Conservation (phyloP, 805 yeast genomes). For the Zygosaccharomyces lentus region DNA sequence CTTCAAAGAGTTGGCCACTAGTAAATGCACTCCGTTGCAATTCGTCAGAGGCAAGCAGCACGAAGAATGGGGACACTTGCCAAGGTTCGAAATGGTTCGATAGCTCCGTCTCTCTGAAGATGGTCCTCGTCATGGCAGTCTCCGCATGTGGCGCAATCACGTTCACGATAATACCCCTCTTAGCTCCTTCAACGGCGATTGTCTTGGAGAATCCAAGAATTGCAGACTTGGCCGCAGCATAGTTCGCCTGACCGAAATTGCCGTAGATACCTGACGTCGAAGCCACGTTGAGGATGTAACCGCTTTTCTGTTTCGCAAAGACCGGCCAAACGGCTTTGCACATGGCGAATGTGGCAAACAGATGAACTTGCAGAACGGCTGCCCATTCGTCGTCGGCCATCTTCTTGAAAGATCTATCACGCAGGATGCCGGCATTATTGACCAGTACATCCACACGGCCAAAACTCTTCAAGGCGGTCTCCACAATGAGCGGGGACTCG, state of each 20-base stretch:
- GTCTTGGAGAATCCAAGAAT: slow-evolving; percentile 81
- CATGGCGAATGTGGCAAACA: slow-evolving; percentile 74
- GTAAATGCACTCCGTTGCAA: slow-evolving; percentile 46
- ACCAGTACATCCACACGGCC: slow-evolving; percentile 83
- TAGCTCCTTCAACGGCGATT: slow-evolving; percentile 86
- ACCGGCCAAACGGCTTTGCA: slow-evolving; percentile 92
- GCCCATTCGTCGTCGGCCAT: slow-evolving; percentile 84
- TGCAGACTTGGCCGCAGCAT: slow-evolving; percentile 89
- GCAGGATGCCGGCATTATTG: slow-evolving; percentile 91
- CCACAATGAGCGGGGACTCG: slow-evolving; percentile 68
- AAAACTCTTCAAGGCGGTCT: slow-evolving; percentile 68
- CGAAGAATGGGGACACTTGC: slow-evolving; percentile 86
- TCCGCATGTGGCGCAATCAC: slow-evolving; percentile 97
- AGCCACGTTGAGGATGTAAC: slow-evolving; percentile 81
- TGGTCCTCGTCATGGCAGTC: slow-evolving; percentile 92
- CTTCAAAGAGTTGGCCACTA: slow-evolving; percentile 82
- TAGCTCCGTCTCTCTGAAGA: slow-evolving; percentile 73
- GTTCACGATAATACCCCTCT: slow-evolving; percentile 67
- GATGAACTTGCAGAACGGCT: slow-evolving; percentile 73
- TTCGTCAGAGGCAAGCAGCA: slow-evolving; percentile 70
- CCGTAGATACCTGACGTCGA: slow-evolving; percentile 98
- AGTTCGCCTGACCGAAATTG: slow-evolving; percentile 95
- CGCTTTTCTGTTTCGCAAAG: slow-evolving; percentile 70
- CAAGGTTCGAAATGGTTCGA: slow-evolving; percentile 74
- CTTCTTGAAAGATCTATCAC: slow-evolving; percentile 83